These are phyloP conservation scores for Pseudevernia furfuracea DNA, from an alignment of 495 filamentous ascomycete genomes.

Conservation along the genomic window DNA sequence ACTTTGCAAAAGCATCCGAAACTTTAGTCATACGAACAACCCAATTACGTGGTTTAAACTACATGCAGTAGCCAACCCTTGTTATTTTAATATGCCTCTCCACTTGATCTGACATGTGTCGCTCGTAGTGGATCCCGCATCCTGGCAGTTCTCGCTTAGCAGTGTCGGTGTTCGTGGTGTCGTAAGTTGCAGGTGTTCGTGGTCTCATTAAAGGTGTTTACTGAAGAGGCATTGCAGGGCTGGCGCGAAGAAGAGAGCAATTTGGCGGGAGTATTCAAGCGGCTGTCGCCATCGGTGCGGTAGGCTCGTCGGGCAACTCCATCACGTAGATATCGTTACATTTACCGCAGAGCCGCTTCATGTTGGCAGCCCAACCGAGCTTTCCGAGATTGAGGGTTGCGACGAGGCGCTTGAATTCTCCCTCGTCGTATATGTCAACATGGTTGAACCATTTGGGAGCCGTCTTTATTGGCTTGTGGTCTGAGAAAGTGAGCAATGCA, in stretches of 20 bases:
- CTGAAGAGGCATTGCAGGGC: neutral
- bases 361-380: conserved; percentile 17
- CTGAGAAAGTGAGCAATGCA: neutral
- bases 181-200: neutral
- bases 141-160: neutral
- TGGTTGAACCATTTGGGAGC: conserved; percentile 20
- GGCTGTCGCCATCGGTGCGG: neutral
- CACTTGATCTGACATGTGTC: neutral
- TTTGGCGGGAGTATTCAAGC: neutral
- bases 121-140: neutral
- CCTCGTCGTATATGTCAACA: conserved; percentile 17
- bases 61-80: neutral
- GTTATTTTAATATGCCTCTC: neutral
- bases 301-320: conserved; percentile 1
- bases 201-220: neutral
- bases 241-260: neutral
- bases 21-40: no score
- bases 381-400: conserved; percentile 18
- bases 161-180: neutral
- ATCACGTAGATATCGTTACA: conserved; percentile 18
- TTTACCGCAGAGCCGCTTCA: conserved; percentile 17
- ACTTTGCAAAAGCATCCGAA: no score
- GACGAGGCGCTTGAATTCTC: conserved; percentile 12
- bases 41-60: no score
- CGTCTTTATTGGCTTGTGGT: conserved; percentile 3